Base-by-base conservation (phyloP, 352 stramenopile genomes). In the Phytopythium mirpurense region DNA sequence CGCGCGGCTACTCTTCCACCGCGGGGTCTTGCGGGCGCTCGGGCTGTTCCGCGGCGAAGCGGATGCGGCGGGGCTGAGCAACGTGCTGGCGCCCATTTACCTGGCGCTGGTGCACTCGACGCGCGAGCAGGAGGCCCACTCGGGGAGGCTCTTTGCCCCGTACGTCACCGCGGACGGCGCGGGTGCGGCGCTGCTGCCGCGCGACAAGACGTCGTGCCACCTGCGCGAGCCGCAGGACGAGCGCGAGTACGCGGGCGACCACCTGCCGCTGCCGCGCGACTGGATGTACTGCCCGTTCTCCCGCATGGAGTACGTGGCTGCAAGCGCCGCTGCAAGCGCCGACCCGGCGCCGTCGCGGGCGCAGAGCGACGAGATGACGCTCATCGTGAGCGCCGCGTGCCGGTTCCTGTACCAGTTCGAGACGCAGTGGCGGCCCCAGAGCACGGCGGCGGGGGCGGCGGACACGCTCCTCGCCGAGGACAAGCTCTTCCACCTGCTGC, bases 251-350 rank as follows among this genome's bases (percentile, higher is more conserved):
- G 42, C 72, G 19, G 60, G 63, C 21, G 78, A 65, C 24, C 88
- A 85, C 43, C 55, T 90, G 21, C 80, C 78, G 14, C 42, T 91
- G 41, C 78, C 78, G 31, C 73, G 60, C 45, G 83, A 81, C 34
- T 91, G 80, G 80, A 74, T 89, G 62, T 74, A 83, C 35, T 82
- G 65, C 49, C 80, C 80, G 32, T 69, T 91, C 34, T 91, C 80
- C 11, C 73, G 74, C 11, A 76, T 88, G 34, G 78, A 88, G 46
- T 85, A 83, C 49, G 57, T 5, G 5, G 5, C 29, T 5, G 56
- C 18, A 79, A 41, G 34, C 57, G 36, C 21, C 60, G 40, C 37
- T 36, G n/a, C 14, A 38, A 54, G 54, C 43, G 47, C 37, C 7
- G 56, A 64, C 53, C 24, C 60, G 48, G 63, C 36, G 18, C 75